These are phyloP conservation scores for Grosmannia penicillata DNA, from an alignment of 2,329 filamentous ascomycete genomes.

Conservation along the genomic window DNA sequence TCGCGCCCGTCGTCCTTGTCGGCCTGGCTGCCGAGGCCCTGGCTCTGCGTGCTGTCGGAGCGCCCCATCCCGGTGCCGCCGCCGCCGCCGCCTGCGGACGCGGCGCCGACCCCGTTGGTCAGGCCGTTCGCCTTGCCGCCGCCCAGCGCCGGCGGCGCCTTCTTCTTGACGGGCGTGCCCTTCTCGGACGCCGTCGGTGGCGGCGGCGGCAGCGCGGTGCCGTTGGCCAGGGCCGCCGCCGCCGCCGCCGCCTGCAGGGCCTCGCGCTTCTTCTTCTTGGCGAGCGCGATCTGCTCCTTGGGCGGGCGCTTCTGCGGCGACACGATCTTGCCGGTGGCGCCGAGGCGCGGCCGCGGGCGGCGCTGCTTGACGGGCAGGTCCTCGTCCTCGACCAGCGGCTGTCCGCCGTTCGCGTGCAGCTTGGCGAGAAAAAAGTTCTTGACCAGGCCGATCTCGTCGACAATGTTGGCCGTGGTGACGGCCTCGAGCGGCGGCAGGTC, in stretches of 20 bases:
- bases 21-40: constrained; percentile 45
- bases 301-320: constrained; percentile 71
- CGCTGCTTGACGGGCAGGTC: constrained; percentile 88
- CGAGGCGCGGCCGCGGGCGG: constrained; percentile 50
- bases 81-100: neutral
- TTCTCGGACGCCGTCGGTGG: constrained; percentile 21
- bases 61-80: constrained; percentile 23
- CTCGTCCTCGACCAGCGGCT: constrained; percentile 82
- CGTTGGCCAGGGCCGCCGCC: constrained; percentile 12
- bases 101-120: too few relatives aligned
- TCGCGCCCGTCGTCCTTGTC: constrained; percentile 55
- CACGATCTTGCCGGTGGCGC: constrained; percentile 70
- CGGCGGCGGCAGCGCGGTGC: constrained; percentile 3
- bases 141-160: constrained; percentile 5
- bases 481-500: constrained; percentile 57
- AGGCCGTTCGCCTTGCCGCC: too few relatives aligned
- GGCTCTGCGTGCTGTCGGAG: constrained; percentile 38
- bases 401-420: constrained; percentile 67
- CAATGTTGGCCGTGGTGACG: constrained; percentile 64
- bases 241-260: constrained; percentile 12
- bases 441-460: constrained; percentile 71
- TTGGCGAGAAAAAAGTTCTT: constrained; percentile 87
- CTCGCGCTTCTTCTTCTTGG: constrained; percentile 73
- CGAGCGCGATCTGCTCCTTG: constrained; percentile 67
- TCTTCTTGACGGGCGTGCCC: constrained; percentile 35